Base-by-base conservation (phyloP, 257 asterid species). In the Solanum pinnatisectum region DNA sequence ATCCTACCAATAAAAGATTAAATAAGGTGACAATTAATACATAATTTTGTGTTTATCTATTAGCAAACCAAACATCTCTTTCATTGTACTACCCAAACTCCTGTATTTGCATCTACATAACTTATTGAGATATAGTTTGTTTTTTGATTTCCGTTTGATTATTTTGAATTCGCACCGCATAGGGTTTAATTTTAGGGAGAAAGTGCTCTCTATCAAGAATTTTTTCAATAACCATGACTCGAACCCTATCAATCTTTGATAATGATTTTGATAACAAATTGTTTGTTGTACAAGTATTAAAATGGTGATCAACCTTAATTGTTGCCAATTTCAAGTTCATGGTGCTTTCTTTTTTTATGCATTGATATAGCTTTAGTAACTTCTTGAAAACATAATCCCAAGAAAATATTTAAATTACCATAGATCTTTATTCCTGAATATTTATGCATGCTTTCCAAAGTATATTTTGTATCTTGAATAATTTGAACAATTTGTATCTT, bases 141-240 rank as follows among this genome's bases (percentile, higher is more conserved):
- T 52, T 6, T 56, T 56, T 2, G 0, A 16, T 52, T 16, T 52
- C 3, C 0, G 1, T 49, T 3, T 0, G 3, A 49, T 52, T 16
- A 52, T 1, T 52, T 16, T 16, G 1, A 6, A 52, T 52, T 52
- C 0, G 10, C 3, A 52, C 2, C 0, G 0, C 0, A 0, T 56
- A 2, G n/a, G n/a, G 10, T 18, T 18, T 18, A 3, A 2, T 18
- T 56, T 7, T 0, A 16, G 0, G 4, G 1, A 2, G 1, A 0
- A 56, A 56, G 3, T 0, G 3, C 4, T 56, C 0, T 56, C 4
- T 56, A 18, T 6, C 10, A 56, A 56, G 1, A 1, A 18, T 5
- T 52, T 6, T 52, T 56, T 56, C 65, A 56, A 56, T 52, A 52
- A 6, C 9, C 63, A 52, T 5, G 63, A 18, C 63, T 52, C 23